A percentile compares a stretch with the other conserved stretches of the same genome.
Conservation (phyloP, 192 early-diverging fungal genomes). For the Dissophora ornata region DNA sequence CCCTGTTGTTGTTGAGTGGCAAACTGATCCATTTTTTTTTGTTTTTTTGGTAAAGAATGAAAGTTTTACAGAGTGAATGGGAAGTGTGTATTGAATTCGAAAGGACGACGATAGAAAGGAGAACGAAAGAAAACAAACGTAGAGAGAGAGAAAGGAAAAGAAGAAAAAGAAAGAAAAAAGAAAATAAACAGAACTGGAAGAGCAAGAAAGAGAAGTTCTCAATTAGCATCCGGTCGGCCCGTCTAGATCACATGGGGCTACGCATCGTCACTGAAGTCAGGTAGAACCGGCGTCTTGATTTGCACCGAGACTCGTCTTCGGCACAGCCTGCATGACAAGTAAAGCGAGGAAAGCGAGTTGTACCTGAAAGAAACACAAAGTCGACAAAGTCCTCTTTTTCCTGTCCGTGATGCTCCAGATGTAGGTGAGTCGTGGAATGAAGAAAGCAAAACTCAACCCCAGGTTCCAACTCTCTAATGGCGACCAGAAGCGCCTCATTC, state of each 20-base stretch:
- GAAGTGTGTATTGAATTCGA: too few species aligned
- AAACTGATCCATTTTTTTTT: constrained; percentile 50
- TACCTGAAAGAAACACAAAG: constrained; percentile 6
- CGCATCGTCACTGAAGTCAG: too few species aligned
- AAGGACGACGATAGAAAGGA: constrained; percentile 4
- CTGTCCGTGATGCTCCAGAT: constrained; percentile 7
- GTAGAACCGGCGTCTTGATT: too few species aligned
- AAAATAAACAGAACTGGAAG: neutral
- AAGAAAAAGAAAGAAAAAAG: neutral
- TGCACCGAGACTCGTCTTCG: too few species aligned
- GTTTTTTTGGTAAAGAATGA: constrained; percentile 8
- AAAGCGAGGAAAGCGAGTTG: too few species aligned
- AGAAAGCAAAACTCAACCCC: neutral
- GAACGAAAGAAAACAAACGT: constrained; percentile 32
- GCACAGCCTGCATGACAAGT: too few species aligned
- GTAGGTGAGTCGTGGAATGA: constrained; percentile 1
- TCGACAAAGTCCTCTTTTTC: constrained; percentile 5
- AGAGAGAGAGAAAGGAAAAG: constrained; percentile 6
- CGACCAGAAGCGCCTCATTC: neutral
- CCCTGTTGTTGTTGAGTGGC: constrained; percentile 40
- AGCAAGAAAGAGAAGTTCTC: neutral
- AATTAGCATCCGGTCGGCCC: neutral
- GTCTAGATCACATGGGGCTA: too few species aligned
- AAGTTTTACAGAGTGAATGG: constrained; percentile 6
- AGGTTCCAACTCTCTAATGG: neutral